Evolutionary conservation across 2,329 filamentous ascomycete species (phyloP), one percentile per base, ranked within the genome.

Genomic region (Nigrospora oryzae): DNA sequence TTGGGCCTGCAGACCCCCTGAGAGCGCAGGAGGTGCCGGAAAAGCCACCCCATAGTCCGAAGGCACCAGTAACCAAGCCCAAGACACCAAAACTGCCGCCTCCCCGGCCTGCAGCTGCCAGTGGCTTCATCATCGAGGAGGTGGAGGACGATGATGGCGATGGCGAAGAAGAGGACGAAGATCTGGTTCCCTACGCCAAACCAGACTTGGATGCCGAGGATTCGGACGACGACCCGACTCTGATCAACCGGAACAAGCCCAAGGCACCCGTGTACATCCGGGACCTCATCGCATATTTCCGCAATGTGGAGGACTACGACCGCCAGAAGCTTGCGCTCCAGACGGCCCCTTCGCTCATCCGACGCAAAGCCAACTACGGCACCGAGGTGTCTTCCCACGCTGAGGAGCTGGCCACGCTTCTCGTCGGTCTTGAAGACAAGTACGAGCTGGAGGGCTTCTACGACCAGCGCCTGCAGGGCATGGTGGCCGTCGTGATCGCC

Each of bases 231-330:
- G 94, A 98, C 55, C 84, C 93, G 5, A 95, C 89, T 0, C 70
- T 95, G 15, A 76, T 97, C 40, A 83, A 86, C 46, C 78, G 90
- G 13, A 83, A 93, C 63, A 96, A 93, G 55, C 79, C 84, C 17
- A 85, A 79, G 46, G 78, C 89, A 0, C 93, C 93, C 1, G 89
- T 98, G 1, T 97, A 97, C 56, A 84, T 96, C 48, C 81, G 89
- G 38, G 89, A 95, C 55, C 73, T 97, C 11, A 82, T 97, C 44
- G 62, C 72, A 8, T 90, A 84, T 56, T 73, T 98, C 3, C 77
- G 86, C 40, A 87, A 95, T 52, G 81, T 79, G 0, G 89, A 96
- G 38, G 85, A 84, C 52, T 88, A 89, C 53, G 90, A 97, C 54
- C 82, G 83, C 30, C 89, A 96, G 58, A 82, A 84, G 46, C 69